A percentile compares a stretch with the other conserved stretches of the same genome.
Conservation (phyloP, 1,284 basidiomycete genomes). For the Austroboletus rostrupii region DNA sequence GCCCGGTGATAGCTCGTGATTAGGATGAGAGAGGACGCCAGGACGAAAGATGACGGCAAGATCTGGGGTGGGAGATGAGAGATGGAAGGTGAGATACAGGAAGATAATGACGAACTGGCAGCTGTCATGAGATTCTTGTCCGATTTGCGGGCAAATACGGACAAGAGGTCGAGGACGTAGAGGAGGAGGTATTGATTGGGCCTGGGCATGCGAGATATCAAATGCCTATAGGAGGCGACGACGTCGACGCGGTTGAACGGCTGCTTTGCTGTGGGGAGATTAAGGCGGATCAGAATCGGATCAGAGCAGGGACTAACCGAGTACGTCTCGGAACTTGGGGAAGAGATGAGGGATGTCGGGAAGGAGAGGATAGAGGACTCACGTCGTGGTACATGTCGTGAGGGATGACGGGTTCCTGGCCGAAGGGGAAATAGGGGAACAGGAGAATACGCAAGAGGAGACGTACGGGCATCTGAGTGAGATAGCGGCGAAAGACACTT, state of each 20-base stretch:
- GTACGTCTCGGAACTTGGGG: conserved; percentile 74
- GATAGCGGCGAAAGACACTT: conserved; percentile 91
- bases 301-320: conserved; percentile 46
- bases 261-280: conserved; percentile 49
- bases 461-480: conserved; percentile 92
- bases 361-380: conserved; percentile 32
- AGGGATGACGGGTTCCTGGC: conserved; percentile 88
- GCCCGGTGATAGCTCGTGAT: conserved; percentile 74
- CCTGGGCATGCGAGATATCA: conserved; percentile 83
- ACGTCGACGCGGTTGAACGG: conserved; percentile 65
- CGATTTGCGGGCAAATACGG: conserved; percentile 88
- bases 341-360: conserved; percentile 17
- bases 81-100: neutral
- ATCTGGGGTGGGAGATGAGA: conserved; percentile 45
- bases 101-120: conserved; percentile 58
- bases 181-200: conserved; percentile 92
- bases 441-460: conserved; percentile 1
- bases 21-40: conserved; percentile 84
- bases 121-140: conserved; percentile 96
- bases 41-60: conserved; percentile 94
- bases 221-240: conserved; percentile 74
- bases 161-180: conserved; percentile 93
- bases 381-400: conserved; percentile 84
- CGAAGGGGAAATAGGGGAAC: conserved; percentile 4
- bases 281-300: conserved; percentile 4